Evolutionary conservation across 306 rosid species (phyloP), one percentile per base, ranked within the genome.

Genomic region (Herpetospermum pedunculosum): DNA sequence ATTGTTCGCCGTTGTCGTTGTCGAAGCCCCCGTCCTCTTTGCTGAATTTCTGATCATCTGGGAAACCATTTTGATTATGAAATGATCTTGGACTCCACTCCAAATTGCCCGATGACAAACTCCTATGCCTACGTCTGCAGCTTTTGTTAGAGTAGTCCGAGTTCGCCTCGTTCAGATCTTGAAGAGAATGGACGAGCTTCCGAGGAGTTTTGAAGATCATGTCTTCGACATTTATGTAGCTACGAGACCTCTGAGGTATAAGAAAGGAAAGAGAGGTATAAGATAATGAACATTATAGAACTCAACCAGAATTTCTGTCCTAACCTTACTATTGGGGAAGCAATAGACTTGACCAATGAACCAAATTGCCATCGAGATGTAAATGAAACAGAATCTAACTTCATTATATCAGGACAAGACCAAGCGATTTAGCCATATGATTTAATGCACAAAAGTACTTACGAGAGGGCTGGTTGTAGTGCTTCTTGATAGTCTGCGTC

Each of bases 131-230:
- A 70, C 38, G 35, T 35, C 85, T 69, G 26, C 41, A 53, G 32
- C 41, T 83, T 53, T 78, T 84, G 82, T 74, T 82, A 43, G 84
- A 87, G 74, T 62, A 81, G 74, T 73, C 82, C 2, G 87, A 86
- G 72, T 75, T 80, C 16, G 23, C 80, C n/a, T 77, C 79, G 54
- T 62, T 68, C 76, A 76, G 79, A 73, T 89, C 91, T 81, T 89
- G 95, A 73, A 87, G 94, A 70, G 98, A 91, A 81, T 82, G 90
- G 70, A 89, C 80, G 64, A 86, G 92, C 85, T 86, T 88, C 72
- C 89, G 84, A 1, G 96, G 98, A 71, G 98, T 88, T 44, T 68
- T 37, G 72, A 81, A 91, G 83, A 86, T 86, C 7, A 84, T 63
- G 19, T 34, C 75, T 72, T 91, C 93, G 41, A 80, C 81, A 6